A percentile compares a stretch with the other conserved stretches of the same genome.
Conservation (phyloP, 2,329 filamentous ascomycete genomes). For the Nemania abortiva region DNA sequence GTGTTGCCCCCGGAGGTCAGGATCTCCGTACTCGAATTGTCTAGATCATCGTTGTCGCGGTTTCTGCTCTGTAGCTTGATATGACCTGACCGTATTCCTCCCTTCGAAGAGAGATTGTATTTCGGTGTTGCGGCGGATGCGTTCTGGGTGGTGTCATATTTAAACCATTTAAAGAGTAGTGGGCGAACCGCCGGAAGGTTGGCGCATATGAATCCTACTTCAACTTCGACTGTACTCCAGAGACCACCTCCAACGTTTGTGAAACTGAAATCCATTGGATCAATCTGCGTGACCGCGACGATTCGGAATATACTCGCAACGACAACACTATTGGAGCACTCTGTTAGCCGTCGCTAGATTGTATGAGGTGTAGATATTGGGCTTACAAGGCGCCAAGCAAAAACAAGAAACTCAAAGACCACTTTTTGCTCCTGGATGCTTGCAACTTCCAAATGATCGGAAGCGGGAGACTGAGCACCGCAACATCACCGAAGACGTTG, state of each 20-base stretch:
- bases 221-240: slow-evolving; percentile 49
- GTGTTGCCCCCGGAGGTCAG: slow-evolving; percentile 40
- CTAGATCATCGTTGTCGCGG: slow-evolving; percentile 41
- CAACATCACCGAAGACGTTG: slow-evolving; percentile 49
- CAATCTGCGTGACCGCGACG: slow-evolving; percentile 45
- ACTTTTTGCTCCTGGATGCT: slow-evolving; percentile 48
- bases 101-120: slow-evolving; percentile 45
- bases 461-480: slow-evolving; percentile 49
- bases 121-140: slow-evolving; percentile 40
- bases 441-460: slow-evolving; percentile 51
- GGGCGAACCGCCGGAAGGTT: slow-evolving; percentile 47
- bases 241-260: slow-evolving; percentile 47
- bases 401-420: slow-evolving; percentile 50
- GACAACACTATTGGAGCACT: slow-evolving; percentile 40
- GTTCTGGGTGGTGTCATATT: slow-evolving; percentile 35
- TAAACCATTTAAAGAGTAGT: slow-evolving; percentile 45
- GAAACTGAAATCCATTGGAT: slow-evolving; percentile 46
- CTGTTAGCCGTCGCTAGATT: slow-evolving; percentile 30
- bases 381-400: slow-evolving; percentile 51
- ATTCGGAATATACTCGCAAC: slow-evolving; percentile 50
- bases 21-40: slow-evolving; percentile 46
- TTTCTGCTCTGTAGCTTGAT: slow-evolving; percentile 43
- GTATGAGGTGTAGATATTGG: neutral
- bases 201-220: slow-evolving; percentile 49
- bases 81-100: slow-evolving; percentile 39